phyloP scores from a whole-genome alignment of 805 yeast species.

The Kodamaea fukazawae region DNA sequence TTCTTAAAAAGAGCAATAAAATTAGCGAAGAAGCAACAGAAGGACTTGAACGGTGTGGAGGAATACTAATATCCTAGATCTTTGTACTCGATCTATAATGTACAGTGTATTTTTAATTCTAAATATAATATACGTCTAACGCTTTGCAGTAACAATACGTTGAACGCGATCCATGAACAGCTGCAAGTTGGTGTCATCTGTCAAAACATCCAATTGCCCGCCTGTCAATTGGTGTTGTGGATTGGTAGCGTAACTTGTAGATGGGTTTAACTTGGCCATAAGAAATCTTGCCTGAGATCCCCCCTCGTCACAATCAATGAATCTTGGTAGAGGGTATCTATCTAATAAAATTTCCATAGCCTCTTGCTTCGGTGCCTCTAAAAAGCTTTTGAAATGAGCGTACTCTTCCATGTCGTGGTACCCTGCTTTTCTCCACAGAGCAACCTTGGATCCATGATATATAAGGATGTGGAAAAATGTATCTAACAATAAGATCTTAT shows the following conservation, averaged over 20 bases:
- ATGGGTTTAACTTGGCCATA: slow-evolving; percentile 67
- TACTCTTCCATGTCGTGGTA: slow-evolving; percentile 63
- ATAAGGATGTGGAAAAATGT: slow-evolving; percentile 69
- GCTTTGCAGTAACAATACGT: slow-evolving; percentile 24
- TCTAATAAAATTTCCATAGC: slow-evolving; percentile 65
- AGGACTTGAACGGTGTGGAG: no score
- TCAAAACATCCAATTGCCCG: slow-evolving; percentile 39
- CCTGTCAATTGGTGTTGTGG: slow-evolving; percentile 28
- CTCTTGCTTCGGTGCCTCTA: slow-evolving; percentile 60
- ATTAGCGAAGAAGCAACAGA: slow-evolving; percentile 11
- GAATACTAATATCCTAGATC: neutral
- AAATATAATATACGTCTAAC: slow-evolving; percentile 1
- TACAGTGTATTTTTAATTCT: neutral
- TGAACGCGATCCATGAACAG: slow-evolving; percentile 55
- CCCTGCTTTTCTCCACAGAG: slow-evolving; percentile 63
- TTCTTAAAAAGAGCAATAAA: slow-evolving; percentile 16
- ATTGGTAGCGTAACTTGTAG: slow-evolving; percentile 50
- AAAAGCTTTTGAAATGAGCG: slow-evolving; percentile 54
- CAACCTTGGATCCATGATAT: slow-evolving; percentile 63
- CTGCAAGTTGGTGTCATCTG: slow-evolving; percentile 61
- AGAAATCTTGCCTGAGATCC: slow-evolving; percentile 74
- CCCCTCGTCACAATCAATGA: slow-evolving; percentile 71
- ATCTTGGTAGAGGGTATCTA: slow-evolving; percentile 69
- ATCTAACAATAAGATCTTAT: slow-evolving; percentile 56
- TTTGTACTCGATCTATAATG: neutral